Base-by-base conservation (phyloP, 345 rosid genomes). In the Salix viminalis region DNA sequence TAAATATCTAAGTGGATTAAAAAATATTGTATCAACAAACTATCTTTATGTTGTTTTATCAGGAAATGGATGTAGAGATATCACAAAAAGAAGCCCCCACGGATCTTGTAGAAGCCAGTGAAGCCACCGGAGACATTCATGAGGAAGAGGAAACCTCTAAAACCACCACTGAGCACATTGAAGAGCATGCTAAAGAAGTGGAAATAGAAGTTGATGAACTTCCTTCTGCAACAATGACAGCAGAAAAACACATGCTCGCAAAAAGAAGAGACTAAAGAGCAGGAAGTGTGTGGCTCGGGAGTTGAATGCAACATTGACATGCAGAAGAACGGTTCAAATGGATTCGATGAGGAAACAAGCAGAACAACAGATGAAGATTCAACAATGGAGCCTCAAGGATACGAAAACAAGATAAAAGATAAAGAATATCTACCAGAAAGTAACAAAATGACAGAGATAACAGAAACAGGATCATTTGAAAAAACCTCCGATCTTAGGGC, bases 271-370 rank as follows among this genome's bases (percentile, higher is more conserved):
- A 44, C 15, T 4, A 44, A 13, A 13, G 50, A 44, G 50, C 50
- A 12, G 50, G 50, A 44, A 44, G 18, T 3, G 2, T 44, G 50
- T 34, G 16, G 71, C 8, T 42, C 66, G 23, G 70, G 42, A 44
- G 50, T 72, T 50, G 64, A 75, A 44, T 44, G 50, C 50, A 44
- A 11, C 70, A 66, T 30, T 28, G 75, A 61, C 58, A 48, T 11
- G 71, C 42, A 71, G 23, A 71, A 67, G 69, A 65, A 85, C 39
- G 46, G 19, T 76, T 30, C n/a, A 41, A 24, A 65, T 50, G 76
- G 69, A 72, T 39, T 56, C 1, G 34, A 58, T 21, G 13, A 60
- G 74, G 79, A 79, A 54, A 77, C 78, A 60, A 77, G 37, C 46
- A 64, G 56, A 36, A 36, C 62, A 50, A 64, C 30, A 30, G 67